Conservation (phyloP, 1,284 basidiomycete genomes). For the Puccinia novopanici region DNA sequence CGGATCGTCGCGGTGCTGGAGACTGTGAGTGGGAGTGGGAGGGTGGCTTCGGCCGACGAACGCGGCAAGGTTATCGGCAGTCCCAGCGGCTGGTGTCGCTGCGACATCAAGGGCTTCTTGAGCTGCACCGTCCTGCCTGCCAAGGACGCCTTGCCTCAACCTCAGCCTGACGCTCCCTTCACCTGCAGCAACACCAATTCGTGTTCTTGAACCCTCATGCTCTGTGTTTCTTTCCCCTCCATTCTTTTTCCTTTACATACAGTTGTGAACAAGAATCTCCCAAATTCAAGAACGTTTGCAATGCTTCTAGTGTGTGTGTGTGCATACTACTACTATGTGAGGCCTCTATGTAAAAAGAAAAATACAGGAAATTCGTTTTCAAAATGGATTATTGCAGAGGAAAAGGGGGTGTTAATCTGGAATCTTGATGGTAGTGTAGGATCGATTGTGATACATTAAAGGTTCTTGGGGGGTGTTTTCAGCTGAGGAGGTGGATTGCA, state of each 20-base stretch:
- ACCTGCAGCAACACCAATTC: not conserved
- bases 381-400: not conserved
- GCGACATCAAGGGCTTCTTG: not conserved
- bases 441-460: constrained; percentile 41
- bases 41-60: not conserved
- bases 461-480: not conserved
- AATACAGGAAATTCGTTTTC: too few relatives aligned
- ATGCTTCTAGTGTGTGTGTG: too few relatives aligned
- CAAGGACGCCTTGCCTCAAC: not conserved
- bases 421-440: constrained; percentile 30
- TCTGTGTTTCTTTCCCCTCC: too few relatives aligned
- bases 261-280: too few relatives aligned
- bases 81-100: not conserved
- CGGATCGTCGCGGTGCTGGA: not conserved
- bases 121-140: not conserved
- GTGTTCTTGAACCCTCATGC: not conserved
- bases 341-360: too few relatives aligned
- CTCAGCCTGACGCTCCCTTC: not conserved
- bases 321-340: too few relatives aligned
- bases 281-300: too few relatives aligned
- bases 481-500: constrained; percentile 7
- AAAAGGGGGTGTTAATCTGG: not conserved
- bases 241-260: too few relatives aligned
- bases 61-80: not conserved
- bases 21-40: not conserved